Conservation (phyloP, 352 stramenopile species). For the Globisporangium perplexum region DNA sequence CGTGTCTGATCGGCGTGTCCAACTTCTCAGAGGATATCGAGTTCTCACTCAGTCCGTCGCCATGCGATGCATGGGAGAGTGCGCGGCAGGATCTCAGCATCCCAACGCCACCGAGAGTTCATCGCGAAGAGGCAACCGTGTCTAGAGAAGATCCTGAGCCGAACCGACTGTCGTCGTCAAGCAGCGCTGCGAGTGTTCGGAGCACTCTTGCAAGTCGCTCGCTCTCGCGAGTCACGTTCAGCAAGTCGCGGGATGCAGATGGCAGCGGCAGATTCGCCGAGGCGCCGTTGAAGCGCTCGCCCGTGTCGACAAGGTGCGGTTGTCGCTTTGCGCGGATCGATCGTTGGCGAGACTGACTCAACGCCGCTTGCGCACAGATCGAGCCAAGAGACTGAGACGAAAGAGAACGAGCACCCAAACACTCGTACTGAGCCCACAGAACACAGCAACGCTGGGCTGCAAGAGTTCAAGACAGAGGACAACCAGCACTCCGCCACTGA, state of each 20-base stretch:
- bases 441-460: not conserved
- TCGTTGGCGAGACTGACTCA: no score
- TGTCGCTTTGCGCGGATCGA: not conserved
- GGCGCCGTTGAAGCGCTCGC: not conserved
- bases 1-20: constrained; percentile 50
- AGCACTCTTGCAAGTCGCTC: not conserved
- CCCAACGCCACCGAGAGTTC: constrained; percentile 2
- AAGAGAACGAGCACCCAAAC: constrained; percentile 2
- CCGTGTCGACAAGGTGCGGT: constrained; percentile 2
- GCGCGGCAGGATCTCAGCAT: constrained; percentile 29
- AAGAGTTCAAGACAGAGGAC: not conserved
- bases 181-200: not conserved
- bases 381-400: not conserved
- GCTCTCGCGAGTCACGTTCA: constrained; percentile 8
- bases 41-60: constrained; percentile 24
- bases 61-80: constrained; percentile 33
- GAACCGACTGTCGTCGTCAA: not conserved
- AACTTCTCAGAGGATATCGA: constrained; percentile 51
- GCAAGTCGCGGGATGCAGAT: not conserved
- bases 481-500: not conserved
- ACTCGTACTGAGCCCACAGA: not conserved
- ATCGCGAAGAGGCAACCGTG: not conserved
- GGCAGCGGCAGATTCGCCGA: not conserved
- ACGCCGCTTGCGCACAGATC: not conserved
- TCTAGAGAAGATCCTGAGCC: not conserved